A percentile compares a stretch with the other conserved stretches of the same genome.
Evolutionary conservation across 352 stramenopile genomes (phyloP).

Genomic region (Pythium folliculosum): DNA sequence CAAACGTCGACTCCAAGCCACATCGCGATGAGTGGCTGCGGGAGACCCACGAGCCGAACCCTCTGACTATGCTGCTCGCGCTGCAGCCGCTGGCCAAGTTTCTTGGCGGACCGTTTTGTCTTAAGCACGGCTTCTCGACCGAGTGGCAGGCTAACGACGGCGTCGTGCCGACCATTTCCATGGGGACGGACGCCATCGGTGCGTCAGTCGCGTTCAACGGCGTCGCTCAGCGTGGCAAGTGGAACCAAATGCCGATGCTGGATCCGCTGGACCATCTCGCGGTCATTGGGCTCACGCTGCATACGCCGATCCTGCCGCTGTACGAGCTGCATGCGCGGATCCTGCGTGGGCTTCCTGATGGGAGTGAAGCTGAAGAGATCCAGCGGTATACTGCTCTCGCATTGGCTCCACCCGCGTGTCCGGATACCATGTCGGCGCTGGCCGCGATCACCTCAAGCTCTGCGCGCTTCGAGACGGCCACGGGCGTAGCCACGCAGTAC

Average conservation of each 20-base stretch:
- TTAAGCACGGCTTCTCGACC: slow-evolving; percentile 33
- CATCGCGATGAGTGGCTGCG: slow-evolving; percentile 39
- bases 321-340: slow-evolving; percentile 22
- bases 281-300: slow-evolving; percentile 44
- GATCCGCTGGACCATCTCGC: slow-evolving; percentile 44
- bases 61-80: slow-evolving; percentile 50
- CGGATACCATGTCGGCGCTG: slow-evolving; percentile 3
- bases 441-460: neutral
- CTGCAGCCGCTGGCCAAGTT: slow-evolving; percentile 44
- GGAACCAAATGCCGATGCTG: slow-evolving; percentile 50
- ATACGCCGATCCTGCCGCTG: slow-evolving; percentile 34
- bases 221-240: slow-evolving; percentile 37
- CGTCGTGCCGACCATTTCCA: slow-evolving; percentile 47
- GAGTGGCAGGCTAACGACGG: slow-evolving; percentile 56
- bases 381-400: neutral
- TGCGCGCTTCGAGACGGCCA: slow-evolving; percentile 8
- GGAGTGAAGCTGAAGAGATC: neutral
- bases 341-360: slow-evolving; percentile 4
- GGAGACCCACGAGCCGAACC: slow-evolving; percentile 48
- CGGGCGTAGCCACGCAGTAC: slow-evolving; percentile 18
- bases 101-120: slow-evolving; percentile 39
- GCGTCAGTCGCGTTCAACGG: slow-evolving; percentile 38
- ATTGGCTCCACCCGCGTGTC: neutral
- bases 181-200: slow-evolving; percentile 44
- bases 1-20: slow-evolving; percentile 42